These are phyloP conservation scores for Ogataea siamensis DNA, from an alignment of 805 yeast genomes.

Conservation along the genomic window DNA sequence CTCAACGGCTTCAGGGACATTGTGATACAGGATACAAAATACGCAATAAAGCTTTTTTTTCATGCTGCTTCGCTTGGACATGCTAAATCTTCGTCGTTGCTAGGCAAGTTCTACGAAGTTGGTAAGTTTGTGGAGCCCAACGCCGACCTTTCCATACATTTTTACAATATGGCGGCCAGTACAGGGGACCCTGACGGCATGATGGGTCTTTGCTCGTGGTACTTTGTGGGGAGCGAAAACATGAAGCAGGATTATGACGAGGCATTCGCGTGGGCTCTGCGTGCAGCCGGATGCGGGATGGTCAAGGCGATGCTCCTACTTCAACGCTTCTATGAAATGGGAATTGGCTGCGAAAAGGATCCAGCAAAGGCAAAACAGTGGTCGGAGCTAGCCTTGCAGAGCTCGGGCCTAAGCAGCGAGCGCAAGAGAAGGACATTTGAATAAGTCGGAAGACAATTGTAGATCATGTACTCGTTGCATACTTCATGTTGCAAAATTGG, in stretches of 20 bases:
- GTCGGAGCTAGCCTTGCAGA: slow-evolving; percentile 52
- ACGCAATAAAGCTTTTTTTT: slow-evolving; percentile 81
- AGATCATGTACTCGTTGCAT: neutral
- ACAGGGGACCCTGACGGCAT: slow-evolving; percentile 87
- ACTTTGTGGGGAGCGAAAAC: slow-evolving; percentile 87
- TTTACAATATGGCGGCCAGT: slow-evolving; percentile 86
- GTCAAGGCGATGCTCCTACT: slow-evolving; percentile 84
- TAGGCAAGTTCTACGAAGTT: slow-evolving; percentile 82
- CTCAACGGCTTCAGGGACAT: slow-evolving; percentile 84
- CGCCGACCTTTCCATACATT: slow-evolving; percentile 81
- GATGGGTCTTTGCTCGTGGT: slow-evolving; percentile 97
- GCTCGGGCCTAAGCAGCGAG: slow-evolving; percentile 2
- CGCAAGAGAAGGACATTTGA: neutral
- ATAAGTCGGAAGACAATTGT: neutral
- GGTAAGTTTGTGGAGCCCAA: slow-evolving; percentile 79
- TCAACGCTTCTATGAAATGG: slow-evolving; percentile 81
- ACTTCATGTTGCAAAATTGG: neutral
- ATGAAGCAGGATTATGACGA: slow-evolving; percentile 75
- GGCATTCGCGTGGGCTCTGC: slow-evolving; percentile 91
- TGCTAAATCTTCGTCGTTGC: slow-evolving; percentile 69
- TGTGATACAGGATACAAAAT: slow-evolving; percentile 75
- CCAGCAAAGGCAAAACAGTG: slow-evolving; percentile 60
- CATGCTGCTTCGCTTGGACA: slow-evolving; percentile 90
- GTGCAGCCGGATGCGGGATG: slow-evolving; percentile 74
- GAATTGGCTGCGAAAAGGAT: slow-evolving; percentile 76